Percentiles rank a stretch among this genome's conserved stretches.
phyloP scores from a whole-genome alignment of 805 yeast genomes.

The Wickerhamomyces mucosus region DNA sequence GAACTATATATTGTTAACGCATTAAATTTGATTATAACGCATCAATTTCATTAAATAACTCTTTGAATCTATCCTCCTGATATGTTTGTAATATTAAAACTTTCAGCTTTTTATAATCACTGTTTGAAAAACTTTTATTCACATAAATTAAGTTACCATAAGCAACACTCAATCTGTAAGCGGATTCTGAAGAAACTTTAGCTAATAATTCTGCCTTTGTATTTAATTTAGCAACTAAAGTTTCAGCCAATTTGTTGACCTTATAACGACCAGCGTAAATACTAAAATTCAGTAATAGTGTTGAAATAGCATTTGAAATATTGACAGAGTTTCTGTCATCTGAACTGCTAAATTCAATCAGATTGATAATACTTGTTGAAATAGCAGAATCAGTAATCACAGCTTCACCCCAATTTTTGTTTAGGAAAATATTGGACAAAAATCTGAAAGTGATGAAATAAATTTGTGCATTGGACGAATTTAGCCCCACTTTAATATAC shows the following conservation, averaged over 20 bases:
- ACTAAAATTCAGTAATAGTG: constrained; percentile 41
- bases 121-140: constrained; percentile 5
- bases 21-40: constrained; percentile 11
- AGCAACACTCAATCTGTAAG: constrained; percentile 53
- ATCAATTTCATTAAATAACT: not conserved
- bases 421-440: constrained; percentile 43
- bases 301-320: constrained; percentile 34
- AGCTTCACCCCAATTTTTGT: constrained; percentile 36
- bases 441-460: constrained; percentile 48
- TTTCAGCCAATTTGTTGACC: constrained; percentile 20
- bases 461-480: constrained; percentile 18
- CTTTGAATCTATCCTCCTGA: not conserved
- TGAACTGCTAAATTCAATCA: constrained; percentile 11
- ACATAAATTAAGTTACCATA: constrained; percentile 46
- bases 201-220: constrained; percentile 20
- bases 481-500: constrained; percentile 32
- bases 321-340: constrained; percentile 15
- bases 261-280: constrained; percentile 26
- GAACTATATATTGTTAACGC: too few species aligned
- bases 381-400: constrained; percentile 34
- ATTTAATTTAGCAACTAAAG: constrained; percentile 22
- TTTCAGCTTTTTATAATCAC: not conserved
- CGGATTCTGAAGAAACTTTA: constrained; percentile 47
- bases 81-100: not conserved
- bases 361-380: constrained; percentile 24